Base-by-base conservation (phyloP, 345 rosid genomes). In the Litchi chinensis region DNA sequence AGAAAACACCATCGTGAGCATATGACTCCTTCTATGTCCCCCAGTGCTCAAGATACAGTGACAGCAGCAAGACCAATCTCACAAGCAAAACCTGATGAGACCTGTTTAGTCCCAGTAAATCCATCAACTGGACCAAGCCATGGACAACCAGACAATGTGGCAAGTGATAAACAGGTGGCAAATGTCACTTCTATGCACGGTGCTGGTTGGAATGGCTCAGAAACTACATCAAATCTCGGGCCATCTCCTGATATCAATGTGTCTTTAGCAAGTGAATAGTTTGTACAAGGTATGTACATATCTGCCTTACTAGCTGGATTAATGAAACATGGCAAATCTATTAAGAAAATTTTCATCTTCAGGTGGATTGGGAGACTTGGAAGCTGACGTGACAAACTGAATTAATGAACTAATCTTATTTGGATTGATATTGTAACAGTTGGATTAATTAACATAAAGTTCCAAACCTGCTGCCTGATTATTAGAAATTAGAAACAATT, bases 161-260 rank as follows among this genome's bases (percentile, higher is more conserved):
- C 19, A 15, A 76, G 68, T 16, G 52, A 75, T 0, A 72, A 80
- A 21, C 82, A 84, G 37, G 63, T 70, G 15, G 60, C 67, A 40
- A 75, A 26, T 32, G 18, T 72, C 59, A 24, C 76, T 21, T 40
- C 77, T 22, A 70, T 68, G 10, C 57, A 74, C 6, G 43, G 22
- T 43, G 69, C 65, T 16, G 80, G 73, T 16, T 84, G 87, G 90
- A 83, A 87, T 28, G 81, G 80, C 65, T 71, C 82, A 11, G 83
- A 80, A 48, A 66, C 74, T 22, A 26, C 83, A 19, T 72, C 84
- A 0, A 79, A 72, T 75, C 87, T 82, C 50, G 65, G 86, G 39
- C 84, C 86, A 44, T 89, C 86, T 19, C 90, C 90, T 18, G 92
- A 87, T 54, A 89, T 87, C 64, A 89, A 89, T 28, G 67, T 89